Base-by-base conservation (phyloP, 2,329 filamentous ascomycete species). In the Aspergillus arachidicola region DNA sequence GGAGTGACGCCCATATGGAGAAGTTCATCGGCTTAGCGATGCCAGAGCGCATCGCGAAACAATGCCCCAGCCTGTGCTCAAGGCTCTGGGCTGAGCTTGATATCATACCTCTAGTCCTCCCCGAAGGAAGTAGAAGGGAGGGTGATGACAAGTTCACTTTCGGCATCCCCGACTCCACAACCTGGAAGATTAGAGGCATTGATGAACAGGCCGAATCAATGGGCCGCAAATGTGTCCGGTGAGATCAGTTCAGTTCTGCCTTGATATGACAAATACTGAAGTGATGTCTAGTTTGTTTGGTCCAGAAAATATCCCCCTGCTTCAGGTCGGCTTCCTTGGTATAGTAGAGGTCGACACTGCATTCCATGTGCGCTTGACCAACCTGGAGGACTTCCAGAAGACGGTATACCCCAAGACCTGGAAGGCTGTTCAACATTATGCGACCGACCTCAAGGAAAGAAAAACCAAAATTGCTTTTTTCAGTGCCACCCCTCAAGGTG, bases 201-300 rank as follows among this genome's bases (percentile, higher is more conserved):
- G 92, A 94, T 70, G 92, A 95, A 74, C 89, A 93, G 75, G 91
- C 92, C 1, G 92, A 94, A 73, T 91, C 89, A 0, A 91, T 94
- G 86, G 89, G 89, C 1, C 84, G 92, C 65, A 94, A 93, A 80
- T 92, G 90, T 74, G 84, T 93, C 65, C 86, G 89, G 89, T 91
- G 78, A 21, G 59, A 63, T 50, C 56, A 19, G 59, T 28, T 58
- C 23, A 43, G n/a, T 23, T 21, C 12, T 6, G 50, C 4, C 30
- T n/a, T 36, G 6, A 9, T 34, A 14, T 46, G 16, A 19, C 46
- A 41, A 4, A 36, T 32, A 30, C 63, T 71, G 50, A 69, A 43
- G 64, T 69, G 36, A 69, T 45, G 48, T 16, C 41, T 55, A 91
- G 88, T 74, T 82, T 89, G 68, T 94, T 93, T 69, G 91, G 91